phyloP scores from a whole-genome alignment of 305 asterid genomes.

The Nicotiana rustica region DNA sequence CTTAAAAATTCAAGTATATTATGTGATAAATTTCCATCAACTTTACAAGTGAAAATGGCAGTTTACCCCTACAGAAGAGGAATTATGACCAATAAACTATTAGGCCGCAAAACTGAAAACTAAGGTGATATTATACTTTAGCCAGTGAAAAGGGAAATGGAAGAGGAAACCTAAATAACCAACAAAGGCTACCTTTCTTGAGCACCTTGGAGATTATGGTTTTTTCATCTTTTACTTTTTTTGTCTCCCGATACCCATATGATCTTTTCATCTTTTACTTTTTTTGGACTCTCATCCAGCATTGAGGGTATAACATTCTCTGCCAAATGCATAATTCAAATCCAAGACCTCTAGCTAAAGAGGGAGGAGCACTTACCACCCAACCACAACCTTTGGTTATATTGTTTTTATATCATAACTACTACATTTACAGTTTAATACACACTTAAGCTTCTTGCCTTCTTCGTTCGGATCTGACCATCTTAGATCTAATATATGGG shows the following conservation, averaged over 20 bases:
- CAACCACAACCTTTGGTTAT: no score
- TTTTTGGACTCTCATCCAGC: no score
- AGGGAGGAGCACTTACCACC: no score
- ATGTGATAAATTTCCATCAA: not conserved
- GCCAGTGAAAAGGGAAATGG: not conserved
- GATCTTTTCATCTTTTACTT: no score
- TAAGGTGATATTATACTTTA: not conserved
- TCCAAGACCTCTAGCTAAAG: no score
- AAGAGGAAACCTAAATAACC: constrained; percentile 5
- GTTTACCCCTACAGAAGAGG: not conserved
- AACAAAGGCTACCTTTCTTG: not conserved
- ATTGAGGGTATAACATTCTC: no score
- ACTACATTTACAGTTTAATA: not conserved
- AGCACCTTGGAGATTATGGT: not conserved
- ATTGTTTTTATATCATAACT: not conserved
- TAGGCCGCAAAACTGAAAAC: not conserved
- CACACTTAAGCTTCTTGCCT: not conserved
- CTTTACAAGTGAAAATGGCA: not conserved
- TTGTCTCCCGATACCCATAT: no score
- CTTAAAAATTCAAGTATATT: not conserved
- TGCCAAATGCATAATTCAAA: no score
- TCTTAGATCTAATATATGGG: not conserved
- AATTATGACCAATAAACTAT: not conserved
- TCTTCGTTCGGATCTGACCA: not conserved
- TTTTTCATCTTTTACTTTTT: no score